A percentile compares a stretch with the other conserved stretches of the same genome.
Conservation (phyloP, 768 basidiomycete genomes). For the Agrocybe chaxingu region DNA sequence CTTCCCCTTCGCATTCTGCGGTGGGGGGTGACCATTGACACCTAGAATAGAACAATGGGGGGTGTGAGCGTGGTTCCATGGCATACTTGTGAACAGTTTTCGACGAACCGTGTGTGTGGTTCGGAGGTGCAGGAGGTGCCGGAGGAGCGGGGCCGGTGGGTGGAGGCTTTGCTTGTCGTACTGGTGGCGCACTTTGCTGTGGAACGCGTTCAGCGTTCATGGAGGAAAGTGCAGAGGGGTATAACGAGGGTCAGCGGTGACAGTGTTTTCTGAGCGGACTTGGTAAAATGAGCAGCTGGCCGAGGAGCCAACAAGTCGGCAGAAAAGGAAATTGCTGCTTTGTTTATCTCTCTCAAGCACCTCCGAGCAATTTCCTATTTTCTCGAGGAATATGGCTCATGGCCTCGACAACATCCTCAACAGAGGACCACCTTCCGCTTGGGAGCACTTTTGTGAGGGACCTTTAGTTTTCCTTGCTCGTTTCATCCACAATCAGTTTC, state of each 20-base stretch:
- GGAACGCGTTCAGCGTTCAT: conserved; percentile 47
- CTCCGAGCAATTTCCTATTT: no score
- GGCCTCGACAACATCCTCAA: no score
- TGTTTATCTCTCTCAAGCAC: no score
- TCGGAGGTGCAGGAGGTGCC: conserved; percentile 56
- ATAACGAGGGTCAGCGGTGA: neutral
- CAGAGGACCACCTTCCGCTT: no score
- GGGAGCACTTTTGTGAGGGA: no score
- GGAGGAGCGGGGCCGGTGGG: conserved; percentile 59
- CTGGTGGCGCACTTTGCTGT: conserved; percentile 31
- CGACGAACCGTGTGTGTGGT: conserved; percentile 28
- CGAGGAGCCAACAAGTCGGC: no score
- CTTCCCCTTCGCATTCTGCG: conserved; percentile 54
- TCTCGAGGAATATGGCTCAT: no score
- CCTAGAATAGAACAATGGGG: conserved; percentile 29
- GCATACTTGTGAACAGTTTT: conserved; percentile 25
- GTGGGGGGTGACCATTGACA: conserved; percentile 39
- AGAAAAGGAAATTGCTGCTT: no score
- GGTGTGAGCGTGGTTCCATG: conserved; percentile 23
- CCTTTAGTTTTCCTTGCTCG: no score
- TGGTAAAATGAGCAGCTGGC: no score
- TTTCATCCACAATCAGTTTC: neutral
- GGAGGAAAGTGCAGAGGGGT: conserved; percentile 17
- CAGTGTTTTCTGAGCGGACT: neutral
- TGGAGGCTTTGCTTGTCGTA: conserved; percentile 47